These are phyloP conservation scores for Lupinus albus DNA, from an alignment of 306 rosid species.

Conservation along the genomic window DNA sequence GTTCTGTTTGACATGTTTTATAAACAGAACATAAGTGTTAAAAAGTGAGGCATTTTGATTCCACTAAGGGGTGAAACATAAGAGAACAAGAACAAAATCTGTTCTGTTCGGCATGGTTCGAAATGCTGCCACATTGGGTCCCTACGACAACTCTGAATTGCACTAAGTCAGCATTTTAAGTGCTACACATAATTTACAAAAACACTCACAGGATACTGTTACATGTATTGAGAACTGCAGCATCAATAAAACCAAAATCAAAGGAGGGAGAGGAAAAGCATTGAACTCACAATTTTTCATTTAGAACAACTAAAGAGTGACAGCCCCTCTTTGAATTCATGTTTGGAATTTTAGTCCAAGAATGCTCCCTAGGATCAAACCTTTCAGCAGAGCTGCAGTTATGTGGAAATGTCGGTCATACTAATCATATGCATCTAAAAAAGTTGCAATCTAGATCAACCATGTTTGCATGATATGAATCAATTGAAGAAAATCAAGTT, in stretches of 20 bases:
- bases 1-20: too few relatives aligned
- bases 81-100: too few relatives aligned
- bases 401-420: constrained; percentile 35
- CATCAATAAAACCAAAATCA: constrained; percentile 18
- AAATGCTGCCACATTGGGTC: constrained; percentile 6
- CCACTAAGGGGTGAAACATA: too few relatives aligned
- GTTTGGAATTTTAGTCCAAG: constrained; percentile 61
- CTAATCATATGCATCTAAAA: not conserved
- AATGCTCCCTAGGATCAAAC: constrained; percentile 84
- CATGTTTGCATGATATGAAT: constrained; percentile 2
- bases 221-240: constrained; percentile 9
- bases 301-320: constrained; percentile 59
- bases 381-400: constrained; percentile 71
- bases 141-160: constrained; percentile 13
- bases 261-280: constrained; percentile 29
- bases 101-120: too few relatives aligned
- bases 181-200: not conserved
- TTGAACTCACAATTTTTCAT: constrained; percentile 63
- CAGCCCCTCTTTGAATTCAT: constrained; percentile 57
- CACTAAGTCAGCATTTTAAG: not conserved
- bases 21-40: too few relatives aligned
- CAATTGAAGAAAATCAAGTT: constrained; percentile 25
- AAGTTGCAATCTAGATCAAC: constrained; percentile 7
- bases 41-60: too few relatives aligned
- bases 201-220: constrained; percentile 7